Evolutionary conservation across 1,139 yeast genomes (phyloP).

Genomic region (Arxiozyma slooffiae): DNA sequence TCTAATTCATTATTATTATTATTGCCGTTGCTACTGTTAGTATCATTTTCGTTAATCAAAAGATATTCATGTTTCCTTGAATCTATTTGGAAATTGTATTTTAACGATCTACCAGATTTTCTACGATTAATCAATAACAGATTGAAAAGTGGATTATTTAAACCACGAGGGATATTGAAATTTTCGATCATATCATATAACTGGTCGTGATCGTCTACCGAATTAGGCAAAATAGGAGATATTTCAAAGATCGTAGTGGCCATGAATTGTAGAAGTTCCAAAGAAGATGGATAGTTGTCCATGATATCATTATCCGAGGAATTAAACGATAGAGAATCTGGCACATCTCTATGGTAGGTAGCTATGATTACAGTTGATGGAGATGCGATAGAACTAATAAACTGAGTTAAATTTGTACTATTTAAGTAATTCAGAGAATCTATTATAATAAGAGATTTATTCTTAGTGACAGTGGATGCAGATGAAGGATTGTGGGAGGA

Average conservation of each 20-base stretch:
- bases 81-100: constrained; percentile 47
- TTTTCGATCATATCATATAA: constrained; percentile 36
- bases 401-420: constrained; percentile 39
- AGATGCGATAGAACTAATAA: constrained; percentile 46
- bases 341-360: constrained; percentile 42
- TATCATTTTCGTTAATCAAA: background rate
- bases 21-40: constrained; percentile 15
- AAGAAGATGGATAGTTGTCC: constrained; percentile 42
- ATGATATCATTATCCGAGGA: constrained; percentile 28
- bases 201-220: constrained; percentile 39
- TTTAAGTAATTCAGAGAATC: constrained; percentile 62
- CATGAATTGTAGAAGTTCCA: constrained; percentile 47
- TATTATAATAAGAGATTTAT: constrained; percentile 33
- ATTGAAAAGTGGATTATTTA: constrained; percentile 41
- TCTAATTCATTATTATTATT: constrained; percentile 31
- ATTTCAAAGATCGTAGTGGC: constrained; percentile 65
- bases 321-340: constrained; percentile 20
- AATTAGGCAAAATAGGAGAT: constrained; percentile 33
- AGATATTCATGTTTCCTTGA: constrained; percentile 41
- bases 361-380: constrained; percentile 51
- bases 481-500: constrained; percentile 11
- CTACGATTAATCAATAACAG: constrained; percentile 57
- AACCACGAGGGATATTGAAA: constrained; percentile 42
- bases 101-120: constrained; percentile 71
- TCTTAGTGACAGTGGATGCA: constrained; percentile 1